Evolutionary conservation across 2,329 filamentous ascomycete species (phyloP), one percentile per base, ranked within the genome.

Genomic region (Exserohilum rostratum): DNA sequence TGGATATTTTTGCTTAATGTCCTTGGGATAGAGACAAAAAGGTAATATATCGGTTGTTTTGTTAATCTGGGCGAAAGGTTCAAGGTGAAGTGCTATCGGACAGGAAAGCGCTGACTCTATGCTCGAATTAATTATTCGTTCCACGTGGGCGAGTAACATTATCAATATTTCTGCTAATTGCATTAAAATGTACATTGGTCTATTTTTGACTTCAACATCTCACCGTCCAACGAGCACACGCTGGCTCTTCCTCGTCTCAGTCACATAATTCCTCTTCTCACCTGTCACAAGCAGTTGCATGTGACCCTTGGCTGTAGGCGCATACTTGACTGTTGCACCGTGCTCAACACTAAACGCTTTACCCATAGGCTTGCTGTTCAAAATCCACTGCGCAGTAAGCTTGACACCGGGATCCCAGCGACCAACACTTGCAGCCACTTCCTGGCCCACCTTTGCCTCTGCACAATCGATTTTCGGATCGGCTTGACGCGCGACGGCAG

Each of bases 331-430:
- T 5, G 38, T 60, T 6, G 55, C 45, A 3, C 66, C 65, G 38
- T 70, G 66, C 37, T 62, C 54, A 2, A 73, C 67, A 6, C 15
- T 37, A 33, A 74, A 73, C 1, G 61, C 12, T 15, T 59, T 56
- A 12, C 66, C 60, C 2, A 25, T 40, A 15, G 62, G 50, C 48
- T 65, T 65, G 2, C 69, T 65, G 50, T 73, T 58, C 1, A 75
- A 44, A 12, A 66, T 12, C 73, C 74, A 76, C 53, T 74, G 68
- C 34, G 68, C 74, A 30, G 66, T 56, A 0, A 77, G 60, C 38
- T 39, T 55, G 2, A 77, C 68, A 15, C 74, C 74, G 3, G 74
- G 74, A 56, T 77, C 74, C 74, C 74, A 77, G 1, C 68, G 61
- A 2, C 74, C 74, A 2, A 71, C 66, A 46, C 40, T 69, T 2